phyloP scores from a whole-genome alignment of 78 protist species.

The Bodo saltans region DNA sequence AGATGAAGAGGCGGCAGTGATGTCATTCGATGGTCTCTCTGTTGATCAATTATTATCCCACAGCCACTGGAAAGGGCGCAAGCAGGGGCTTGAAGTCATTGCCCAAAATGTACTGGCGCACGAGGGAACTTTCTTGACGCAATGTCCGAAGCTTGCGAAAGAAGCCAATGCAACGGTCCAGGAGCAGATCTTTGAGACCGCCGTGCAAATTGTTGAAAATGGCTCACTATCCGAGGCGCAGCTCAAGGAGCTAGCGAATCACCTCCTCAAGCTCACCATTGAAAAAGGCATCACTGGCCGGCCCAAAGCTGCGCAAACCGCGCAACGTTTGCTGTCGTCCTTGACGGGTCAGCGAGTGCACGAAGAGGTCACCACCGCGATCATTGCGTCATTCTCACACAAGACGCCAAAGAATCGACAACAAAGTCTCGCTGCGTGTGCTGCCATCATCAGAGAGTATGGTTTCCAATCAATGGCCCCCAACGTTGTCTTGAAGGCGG shows the following conservation, averaged over 20 bases:
- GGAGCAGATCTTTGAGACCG: too few relatives aligned
- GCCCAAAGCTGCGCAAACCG: background rate
- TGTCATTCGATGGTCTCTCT: background rate
- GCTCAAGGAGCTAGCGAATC: background rate
- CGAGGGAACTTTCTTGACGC: too few relatives aligned
- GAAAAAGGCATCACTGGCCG: background rate
- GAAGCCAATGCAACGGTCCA: background rate
- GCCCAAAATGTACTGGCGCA: background rate
- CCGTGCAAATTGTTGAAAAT: background rate
- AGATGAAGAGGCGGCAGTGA: background rate
- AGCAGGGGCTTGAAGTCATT: background rate
- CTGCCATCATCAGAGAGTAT: background rate
- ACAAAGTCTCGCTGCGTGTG: background rate
- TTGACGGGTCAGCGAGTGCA: background rate
- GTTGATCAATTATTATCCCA: background rate
- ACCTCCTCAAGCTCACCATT: background rate
- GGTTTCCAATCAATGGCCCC: background rate
- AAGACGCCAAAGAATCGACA: background rate
- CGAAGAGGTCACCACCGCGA: background rate
- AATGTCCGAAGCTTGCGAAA: background rate
- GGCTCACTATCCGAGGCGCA: too few relatives aligned
- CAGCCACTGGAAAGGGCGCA: background rate
- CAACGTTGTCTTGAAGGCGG: background rate
- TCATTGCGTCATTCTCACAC: background rate
- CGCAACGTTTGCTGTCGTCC: background rate